Evolutionary conservation across 1,284 basidiomycete species (phyloP), one percentile per base, ranked within the genome.

Genomic region (Phenoliferia sp.): DNA sequence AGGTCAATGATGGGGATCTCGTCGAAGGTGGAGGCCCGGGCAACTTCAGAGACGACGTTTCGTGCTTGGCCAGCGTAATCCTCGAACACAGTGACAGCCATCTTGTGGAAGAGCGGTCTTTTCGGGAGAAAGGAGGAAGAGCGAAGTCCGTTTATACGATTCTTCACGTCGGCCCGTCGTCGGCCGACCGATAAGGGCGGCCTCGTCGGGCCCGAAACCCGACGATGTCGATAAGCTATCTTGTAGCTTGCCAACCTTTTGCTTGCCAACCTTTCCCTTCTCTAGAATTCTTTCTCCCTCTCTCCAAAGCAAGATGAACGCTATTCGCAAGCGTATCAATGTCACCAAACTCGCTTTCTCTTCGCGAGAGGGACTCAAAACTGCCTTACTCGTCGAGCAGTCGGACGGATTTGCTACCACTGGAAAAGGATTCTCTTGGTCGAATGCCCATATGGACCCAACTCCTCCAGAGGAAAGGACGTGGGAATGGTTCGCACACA

Each of bases 1-100:
- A 66, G 16, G 60, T 58, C 56, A 57, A 66, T 63, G 35, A 66
- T 32, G n/a, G 65, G 65, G 22, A 66, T 58, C 32, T 48, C 61
- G 61, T 54, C 33, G 32, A 63, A 63, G 28, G 28, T 17, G 39
- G 56, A 26, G 28, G 36, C n/a, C 3, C 52, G 52, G 16, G 39
- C 65, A 7, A 12, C 29, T n/a, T 50, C 39, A 19, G 26, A 39
- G 32, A 33, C 22, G 60, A 66, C 56, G 10, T 15, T 9, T 34
- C 65, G 65, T 57, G 34, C 4, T 28, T 50, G 31, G 19, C 65
- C 65, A 3, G 57, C 26, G 39, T 63, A 66, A 57, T 66, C 57
- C 19, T 52, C 33, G n/a, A 66, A 58, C n/a, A 29, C 15, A 19
- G 4, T 31, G 54, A 56, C 19, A n/a, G n/a, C 6, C 62, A 59